Conservation (phyloP, 768 basidiomycete species). For the Scleroderma citrinum region DNA sequence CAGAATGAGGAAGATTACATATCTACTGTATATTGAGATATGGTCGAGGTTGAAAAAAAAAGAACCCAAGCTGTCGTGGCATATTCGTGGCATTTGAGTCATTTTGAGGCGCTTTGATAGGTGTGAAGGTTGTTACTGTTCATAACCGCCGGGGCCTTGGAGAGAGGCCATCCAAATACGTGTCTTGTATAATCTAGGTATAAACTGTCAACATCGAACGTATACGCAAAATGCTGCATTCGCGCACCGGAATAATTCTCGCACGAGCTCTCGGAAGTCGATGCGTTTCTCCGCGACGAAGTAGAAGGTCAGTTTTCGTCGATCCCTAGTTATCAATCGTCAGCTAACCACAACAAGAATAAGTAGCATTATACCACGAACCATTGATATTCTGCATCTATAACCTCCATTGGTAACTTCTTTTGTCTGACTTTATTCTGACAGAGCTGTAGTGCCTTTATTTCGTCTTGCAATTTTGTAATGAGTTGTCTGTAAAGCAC, state of each 20-base stretch:
- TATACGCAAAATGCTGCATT: background rate
- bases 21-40: slow-evolving; percentile 23
- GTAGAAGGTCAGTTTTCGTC: slow-evolving; percentile 97
- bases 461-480: slow-evolving; percentile 84
- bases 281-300: slow-evolving; percentile 95
- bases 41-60: slow-evolving; percentile 4
- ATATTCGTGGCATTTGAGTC: slow-evolving; percentile 1
- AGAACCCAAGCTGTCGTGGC: slow-evolving; percentile 21
- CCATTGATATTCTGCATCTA: slow-evolving; percentile 99
- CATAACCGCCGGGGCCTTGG: slow-evolving; percentile 42
- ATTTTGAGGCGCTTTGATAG: no score
- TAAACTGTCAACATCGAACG: slow-evolving; percentile 2
- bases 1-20: slow-evolving; percentile 15
- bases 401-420: slow-evolving; percentile 96
- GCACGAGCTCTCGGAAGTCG: slow-evolving; percentile 92
- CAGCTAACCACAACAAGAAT: background rate
- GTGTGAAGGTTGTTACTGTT: slow-evolving; percentile 29
- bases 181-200: slow-evolving; percentile 77
- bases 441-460: slow-evolving; percentile 87
- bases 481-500: slow-evolving; percentile 52
- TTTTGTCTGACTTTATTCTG: slow-evolving; percentile 89
- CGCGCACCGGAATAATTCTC: slow-evolving; percentile 81
- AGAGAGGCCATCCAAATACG: slow-evolving; percentile 94
- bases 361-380: slow-evolving; percentile 29
- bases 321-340: slow-evolving; percentile 57